Percentiles rank a stretch among this genome's conserved stretches.
Evolutionary conservation across 2,329 filamentous ascomycete species (phyloP).

Genomic region (Epichloe aotearoae): DNA sequence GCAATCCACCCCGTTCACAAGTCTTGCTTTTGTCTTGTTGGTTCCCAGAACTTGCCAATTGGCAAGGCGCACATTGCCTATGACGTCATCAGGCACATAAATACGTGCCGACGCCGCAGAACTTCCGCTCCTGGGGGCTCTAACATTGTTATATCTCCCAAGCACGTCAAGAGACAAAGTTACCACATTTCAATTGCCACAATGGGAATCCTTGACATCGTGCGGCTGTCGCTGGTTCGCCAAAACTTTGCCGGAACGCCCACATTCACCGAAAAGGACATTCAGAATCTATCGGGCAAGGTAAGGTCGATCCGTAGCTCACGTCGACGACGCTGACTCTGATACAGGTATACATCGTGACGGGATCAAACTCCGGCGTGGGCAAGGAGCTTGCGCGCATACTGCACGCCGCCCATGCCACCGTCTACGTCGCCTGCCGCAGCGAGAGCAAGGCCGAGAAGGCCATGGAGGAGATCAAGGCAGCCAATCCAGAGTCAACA

Average conservation of each 20-base stretch:
- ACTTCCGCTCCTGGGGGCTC: too few species aligned
- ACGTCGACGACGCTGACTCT: too few species aligned
- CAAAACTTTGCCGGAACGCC: constrained; percentile 10
- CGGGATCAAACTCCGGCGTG: constrained; percentile 27
- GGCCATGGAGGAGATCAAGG: constrained; percentile 31
- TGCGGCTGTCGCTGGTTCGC: background rate
- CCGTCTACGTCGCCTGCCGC: constrained; percentile 41
- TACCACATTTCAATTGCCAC: background rate
- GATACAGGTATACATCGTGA: constrained; percentile 36
- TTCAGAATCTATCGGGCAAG: constrained; percentile 39
- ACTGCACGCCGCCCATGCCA: constrained; percentile 39
- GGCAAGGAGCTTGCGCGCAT: constrained; percentile 39
- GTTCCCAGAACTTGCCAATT: too few species aligned
- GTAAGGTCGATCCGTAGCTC: constrained; percentile 21
- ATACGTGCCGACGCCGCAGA: too few species aligned
- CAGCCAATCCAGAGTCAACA: constrained; percentile 19
- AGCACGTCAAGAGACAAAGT: too few species aligned
- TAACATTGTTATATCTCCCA: too few species aligned
- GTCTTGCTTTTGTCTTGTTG: too few species aligned
- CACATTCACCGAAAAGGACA: constrained; percentile 37
- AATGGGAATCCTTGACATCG: background rate
- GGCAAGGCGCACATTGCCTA: too few species aligned
- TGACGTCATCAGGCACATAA: too few species aligned
- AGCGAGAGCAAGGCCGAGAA: constrained; percentile 27
- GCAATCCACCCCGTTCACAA: too few species aligned